phyloP scores from a whole-genome alignment of 1,284 basidiomycete genomes.

The Jaminaea rosea region DNA sequence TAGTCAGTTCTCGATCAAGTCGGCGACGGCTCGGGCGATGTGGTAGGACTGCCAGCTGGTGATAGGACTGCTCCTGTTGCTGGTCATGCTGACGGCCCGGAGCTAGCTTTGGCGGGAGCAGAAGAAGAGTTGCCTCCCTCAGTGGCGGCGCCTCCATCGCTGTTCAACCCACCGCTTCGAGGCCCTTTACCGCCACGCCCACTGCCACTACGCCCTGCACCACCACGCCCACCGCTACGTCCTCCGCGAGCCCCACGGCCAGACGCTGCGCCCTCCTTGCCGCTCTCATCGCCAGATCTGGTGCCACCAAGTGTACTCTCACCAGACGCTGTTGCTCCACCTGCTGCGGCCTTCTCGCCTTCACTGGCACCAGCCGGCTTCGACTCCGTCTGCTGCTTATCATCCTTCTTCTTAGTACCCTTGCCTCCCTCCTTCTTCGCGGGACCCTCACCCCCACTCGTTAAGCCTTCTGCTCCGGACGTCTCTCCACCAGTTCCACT shows the following conservation, averaged over 20 bases:
- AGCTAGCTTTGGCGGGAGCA: too few relatives aligned
- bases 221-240: conserved; percentile 24
- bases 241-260: conserved; percentile 6
- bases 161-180: too few relatives aligned
- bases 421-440: background rate
- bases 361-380: background rate
- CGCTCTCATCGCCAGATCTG: background rate
- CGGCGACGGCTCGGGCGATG: too few relatives aligned
- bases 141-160: too few relatives aligned
- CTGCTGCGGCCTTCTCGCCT: background rate
- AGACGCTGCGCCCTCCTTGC: background rate
- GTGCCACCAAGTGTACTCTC: background rate
- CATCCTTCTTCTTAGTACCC: background rate
- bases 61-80: too few relatives aligned
- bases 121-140: too few relatives aligned
- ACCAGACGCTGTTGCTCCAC: background rate
- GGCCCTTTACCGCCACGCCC: too few relatives aligned
- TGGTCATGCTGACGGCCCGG: too few relatives aligned
- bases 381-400: background rate
- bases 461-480: background rate
- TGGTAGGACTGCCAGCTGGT: too few relatives aligned
- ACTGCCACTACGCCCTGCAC: conserved; percentile 10
- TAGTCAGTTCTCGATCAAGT: too few relatives aligned
- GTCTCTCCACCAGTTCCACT: background rate
- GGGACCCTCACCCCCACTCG: background rate